Conservation (phyloP, 169 alveolate genomes). For the Eimeria maxima region DNA sequence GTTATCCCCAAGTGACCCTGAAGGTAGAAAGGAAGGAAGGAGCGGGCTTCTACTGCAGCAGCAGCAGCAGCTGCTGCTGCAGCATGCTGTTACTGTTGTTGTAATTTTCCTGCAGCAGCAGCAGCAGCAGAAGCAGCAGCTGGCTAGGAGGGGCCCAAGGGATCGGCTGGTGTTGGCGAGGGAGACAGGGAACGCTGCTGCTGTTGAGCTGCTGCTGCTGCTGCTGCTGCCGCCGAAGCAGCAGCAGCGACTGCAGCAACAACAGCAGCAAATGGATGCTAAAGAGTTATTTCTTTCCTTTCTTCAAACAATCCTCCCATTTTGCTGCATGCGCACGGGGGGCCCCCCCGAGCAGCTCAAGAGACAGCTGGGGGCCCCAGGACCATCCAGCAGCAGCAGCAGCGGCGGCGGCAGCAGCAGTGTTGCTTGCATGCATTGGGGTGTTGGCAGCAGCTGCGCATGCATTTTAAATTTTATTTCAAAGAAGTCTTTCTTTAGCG, state of each 20-base stretch:
- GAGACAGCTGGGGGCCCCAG: slow-evolving; percentile 35
- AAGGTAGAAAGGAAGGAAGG: not conserved
- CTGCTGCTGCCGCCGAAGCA: not conserved
- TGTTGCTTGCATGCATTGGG: not conserved
- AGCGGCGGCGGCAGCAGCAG: slow-evolving; percentile 61
- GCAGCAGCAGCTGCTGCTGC: slow-evolving; percentile 43
- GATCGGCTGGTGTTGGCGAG: not conserved
- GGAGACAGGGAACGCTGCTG: slow-evolving; percentile 23
- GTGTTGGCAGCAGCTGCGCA: not conserved
- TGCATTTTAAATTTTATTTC: not conserved
- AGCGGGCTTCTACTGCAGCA: not conserved
- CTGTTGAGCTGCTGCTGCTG: not conserved
- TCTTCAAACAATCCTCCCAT: not conserved
- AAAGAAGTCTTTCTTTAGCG: not conserved
- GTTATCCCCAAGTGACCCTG: slow-evolving; percentile 39
- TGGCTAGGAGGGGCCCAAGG: not conserved
- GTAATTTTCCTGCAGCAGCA: not conserved
- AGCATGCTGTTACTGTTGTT: not conserved
- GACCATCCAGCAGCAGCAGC: slow-evolving; percentile 48
- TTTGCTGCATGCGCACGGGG: not conserved
- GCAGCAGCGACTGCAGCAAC: slow-evolving; percentile 16
- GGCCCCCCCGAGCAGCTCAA: slow-evolving; percentile 3
- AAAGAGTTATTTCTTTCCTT: not conserved
- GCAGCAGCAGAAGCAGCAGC: slow-evolving; percentile 22
- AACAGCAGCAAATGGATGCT: not conserved